Percentiles rank a stretch among this genome's conserved stretches.
Evolutionary conservation across 2,329 filamentous ascomycete species (phyloP).

Genomic region (Gyromitra esculenta): DNA sequence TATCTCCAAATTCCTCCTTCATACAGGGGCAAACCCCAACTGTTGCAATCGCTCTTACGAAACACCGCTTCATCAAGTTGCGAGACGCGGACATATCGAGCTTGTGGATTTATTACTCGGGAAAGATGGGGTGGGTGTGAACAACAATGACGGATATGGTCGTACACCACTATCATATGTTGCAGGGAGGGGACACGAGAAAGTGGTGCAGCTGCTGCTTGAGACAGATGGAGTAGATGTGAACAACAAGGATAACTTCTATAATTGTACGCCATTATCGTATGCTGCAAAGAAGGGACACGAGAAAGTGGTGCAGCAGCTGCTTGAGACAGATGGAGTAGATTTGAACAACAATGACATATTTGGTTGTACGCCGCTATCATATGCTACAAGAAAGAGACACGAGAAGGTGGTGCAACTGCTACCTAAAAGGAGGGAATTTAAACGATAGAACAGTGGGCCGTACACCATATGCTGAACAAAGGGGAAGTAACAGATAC

Average conservation of each 20-base stretch:
- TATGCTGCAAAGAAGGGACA: not conserved
- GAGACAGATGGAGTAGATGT: not conserved
- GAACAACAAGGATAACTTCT: not conserved
- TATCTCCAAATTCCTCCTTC: not conserved
- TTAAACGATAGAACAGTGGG: not conserved
- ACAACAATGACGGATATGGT: not conserved
- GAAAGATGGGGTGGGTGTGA: not conserved
- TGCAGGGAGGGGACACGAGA: not conserved
- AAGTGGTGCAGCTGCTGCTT: not conserved
- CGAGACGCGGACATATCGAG: not conserved
- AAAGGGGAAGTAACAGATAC: not conserved
- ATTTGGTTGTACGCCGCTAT: conserved; percentile 41
- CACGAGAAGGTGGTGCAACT: not conserved
- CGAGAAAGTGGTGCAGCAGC: not conserved
- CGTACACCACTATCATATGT: not conserved
- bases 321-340: not conserved
- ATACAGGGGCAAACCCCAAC: not conserved
- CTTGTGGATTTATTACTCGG: not conserved
- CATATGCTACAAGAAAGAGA: conserved; percentile 29
- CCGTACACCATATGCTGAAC: not conserved
- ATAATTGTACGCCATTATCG: not conserved
- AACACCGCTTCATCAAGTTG: not conserved
- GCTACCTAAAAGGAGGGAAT: not conserved
- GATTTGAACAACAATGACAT: conserved; percentile 32
- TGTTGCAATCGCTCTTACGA: not conserved